These are phyloP conservation scores for Pseudonitzschia pungens DNA, from an alignment of 108 stramenopile genomes.

Conservation along the genomic window DNA sequence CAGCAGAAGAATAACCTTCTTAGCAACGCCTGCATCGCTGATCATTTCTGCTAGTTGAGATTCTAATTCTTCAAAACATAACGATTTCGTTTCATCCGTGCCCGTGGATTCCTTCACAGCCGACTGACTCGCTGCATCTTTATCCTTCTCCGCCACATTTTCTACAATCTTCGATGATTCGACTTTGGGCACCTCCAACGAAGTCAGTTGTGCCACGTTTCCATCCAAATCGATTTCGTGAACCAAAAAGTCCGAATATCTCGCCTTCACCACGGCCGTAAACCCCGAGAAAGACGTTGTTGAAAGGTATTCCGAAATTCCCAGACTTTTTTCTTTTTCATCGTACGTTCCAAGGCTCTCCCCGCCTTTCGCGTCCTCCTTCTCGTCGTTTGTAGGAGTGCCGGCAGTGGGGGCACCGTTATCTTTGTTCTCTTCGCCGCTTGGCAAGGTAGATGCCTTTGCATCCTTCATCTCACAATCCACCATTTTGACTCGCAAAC, in stretches of 20 bases:
- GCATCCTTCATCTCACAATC: background rate
- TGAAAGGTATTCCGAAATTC: conserved; percentile 62
- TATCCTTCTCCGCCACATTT: conserved; percentile 17
- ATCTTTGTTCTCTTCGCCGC: background rate
- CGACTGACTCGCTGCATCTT: conserved; percentile 4
- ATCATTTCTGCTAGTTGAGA: conserved; percentile 30
- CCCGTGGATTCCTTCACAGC: background rate
- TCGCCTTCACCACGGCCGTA: conserved; percentile 73
- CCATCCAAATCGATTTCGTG: conserved; percentile 83
- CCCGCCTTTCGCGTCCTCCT: background rate
- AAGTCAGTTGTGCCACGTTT: conserved; percentile 59
- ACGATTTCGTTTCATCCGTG: background rate
- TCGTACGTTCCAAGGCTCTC: conserved; percentile 21
- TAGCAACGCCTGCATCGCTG: conserved; percentile 29
- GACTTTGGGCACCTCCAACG: conserved; percentile 33
- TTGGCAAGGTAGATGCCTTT: background rate
- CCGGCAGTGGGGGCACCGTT: background rate
- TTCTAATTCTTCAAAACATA: conserved; percentile 2
- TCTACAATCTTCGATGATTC: conserved; percentile 1
- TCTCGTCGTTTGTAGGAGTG: background rate
- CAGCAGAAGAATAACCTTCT: conserved; percentile 49
- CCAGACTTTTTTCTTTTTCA: conserved; percentile 54
- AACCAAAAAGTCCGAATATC: conserved; percentile 87
- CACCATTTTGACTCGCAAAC: background rate
- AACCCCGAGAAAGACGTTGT: conserved; percentile 47